phyloP scores from a whole-genome alignment of 768 basidiomycete species.

The Phanerochaete sordida region DNA sequence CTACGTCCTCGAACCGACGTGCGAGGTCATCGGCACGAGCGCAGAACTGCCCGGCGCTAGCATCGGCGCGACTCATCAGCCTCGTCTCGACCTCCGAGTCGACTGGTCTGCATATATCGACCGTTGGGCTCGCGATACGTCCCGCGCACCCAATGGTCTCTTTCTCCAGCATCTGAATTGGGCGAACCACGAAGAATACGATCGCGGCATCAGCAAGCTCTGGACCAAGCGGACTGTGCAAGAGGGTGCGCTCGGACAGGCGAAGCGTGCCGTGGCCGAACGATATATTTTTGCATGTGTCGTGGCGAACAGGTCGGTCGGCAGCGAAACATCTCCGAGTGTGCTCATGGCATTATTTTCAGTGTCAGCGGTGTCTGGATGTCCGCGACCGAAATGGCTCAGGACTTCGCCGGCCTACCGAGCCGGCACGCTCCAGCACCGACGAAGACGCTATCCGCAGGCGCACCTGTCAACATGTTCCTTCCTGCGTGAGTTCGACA shows the following conservation, averaged over 20 bases:
- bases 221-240: slow-evolving; percentile 49
- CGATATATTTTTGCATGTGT: slow-evolving; percentile 69
- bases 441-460: slow-evolving; percentile 15
- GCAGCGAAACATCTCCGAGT: no score
- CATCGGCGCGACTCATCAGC: not conserved
- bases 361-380: slow-evolving; percentile 72
- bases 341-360: no score
- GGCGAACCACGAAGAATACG: slow-evolving; percentile 71
- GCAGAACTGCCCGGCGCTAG: not conserved
- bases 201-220: slow-evolving; percentile 59
- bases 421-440: not conserved
- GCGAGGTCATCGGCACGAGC: slow-evolving; percentile 60
- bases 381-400: slow-evolving; percentile 66
- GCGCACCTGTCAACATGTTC: slow-evolving; percentile 49
- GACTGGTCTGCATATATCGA: slow-evolving; percentile 69
- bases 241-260: slow-evolving; percentile 39
- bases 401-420: slow-evolving; percentile 58
- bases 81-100: slow-evolving; percentile 33
- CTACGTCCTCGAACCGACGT: slow-evolving; percentile 67
- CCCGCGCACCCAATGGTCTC: not conserved
- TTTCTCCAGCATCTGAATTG: slow-evolving; percentile 50
- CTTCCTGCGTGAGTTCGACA: slow-evolving; percentile 51
- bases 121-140: slow-evolving; percentile 12
- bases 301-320: slow-evolving; percentile 61
- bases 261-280: slow-evolving; percentile 49